A percentile compares a stretch with the other conserved stretches of the same genome.
phyloP scores from a whole-genome alignment of 768 basidiomycete species.

The Trametes sanguinea region DNA sequence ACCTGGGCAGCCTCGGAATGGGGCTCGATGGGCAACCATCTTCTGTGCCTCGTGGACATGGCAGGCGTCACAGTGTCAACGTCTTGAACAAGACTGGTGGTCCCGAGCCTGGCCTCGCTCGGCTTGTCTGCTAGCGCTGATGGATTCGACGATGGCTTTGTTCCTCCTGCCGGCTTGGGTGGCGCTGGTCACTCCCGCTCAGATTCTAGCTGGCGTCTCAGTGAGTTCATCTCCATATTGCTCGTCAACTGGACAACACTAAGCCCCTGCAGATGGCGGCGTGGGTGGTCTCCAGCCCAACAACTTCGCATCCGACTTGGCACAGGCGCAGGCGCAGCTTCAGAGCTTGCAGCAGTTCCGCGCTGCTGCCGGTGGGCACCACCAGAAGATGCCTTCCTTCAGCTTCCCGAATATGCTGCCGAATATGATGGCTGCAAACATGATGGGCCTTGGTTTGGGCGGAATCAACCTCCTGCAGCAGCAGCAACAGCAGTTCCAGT shows the following conservation, averaged over 20 bases:
- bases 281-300: slow-evolving; percentile 62
- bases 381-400: slow-evolving; percentile 96
- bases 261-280: slow-evolving; percentile 62
- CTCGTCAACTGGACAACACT: slow-evolving; percentile 9
- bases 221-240: slow-evolving; percentile 46
- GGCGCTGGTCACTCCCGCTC: slow-evolving; percentile 74
- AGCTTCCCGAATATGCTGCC: slow-evolving; percentile 98
- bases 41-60: slow-evolving; percentile 80
- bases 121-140: slow-evolving; percentile 58
- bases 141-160: slow-evolving; percentile 80
- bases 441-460: slow-evolving; percentile 87
- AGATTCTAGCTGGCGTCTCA: slow-evolving; percentile 88
- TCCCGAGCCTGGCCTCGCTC: slow-evolving; percentile 50
- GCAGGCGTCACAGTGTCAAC: slow-evolving; percentile 88
- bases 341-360: slow-evolving; percentile 97
- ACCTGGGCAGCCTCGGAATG: slow-evolving; percentile 48
- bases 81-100: slow-evolving; percentile 75
- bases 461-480: slow-evolving; percentile 87
- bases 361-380: slow-evolving; percentile 90
- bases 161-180: slow-evolving; percentile 56
- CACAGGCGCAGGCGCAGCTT: slow-evolving; percentile 95
- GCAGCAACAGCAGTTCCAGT: slow-evolving; percentile 93
- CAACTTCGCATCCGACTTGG: slow-evolving; percentile 80
- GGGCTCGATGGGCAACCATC: slow-evolving; percentile 64
- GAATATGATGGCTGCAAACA: slow-evolving; percentile 95